Evolutionary conservation across 805 yeast species (phyloP), one percentile per base, ranked within the genome.

Genomic region (Wickerhamiella domercqiae): DNA sequence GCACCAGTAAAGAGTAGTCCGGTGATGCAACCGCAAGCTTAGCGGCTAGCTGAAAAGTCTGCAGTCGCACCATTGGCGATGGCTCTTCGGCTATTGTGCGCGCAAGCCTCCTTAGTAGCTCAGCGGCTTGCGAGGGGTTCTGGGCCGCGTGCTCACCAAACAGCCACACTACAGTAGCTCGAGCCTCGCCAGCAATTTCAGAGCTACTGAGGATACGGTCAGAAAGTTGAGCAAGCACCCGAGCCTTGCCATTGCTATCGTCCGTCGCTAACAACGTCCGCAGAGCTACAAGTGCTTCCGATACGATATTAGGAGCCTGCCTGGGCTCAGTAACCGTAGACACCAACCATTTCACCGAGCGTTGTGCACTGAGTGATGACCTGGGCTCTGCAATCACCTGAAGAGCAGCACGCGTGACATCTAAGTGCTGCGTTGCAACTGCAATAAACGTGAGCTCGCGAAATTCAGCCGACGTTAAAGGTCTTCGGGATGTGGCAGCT

Each of bases 121-220:
- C 95, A 0, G 93, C 86, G 3, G 86, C 76, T 36, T 80, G 57
- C 20, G 57, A 55, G 13, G 66, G 26, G 63, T 64, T 21, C 59
- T 49, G 13, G 53, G 55, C 0, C 76, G 65, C 52, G 75, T 46
- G 77, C 51, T 90, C 96, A 3, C 97, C 95, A 37, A 87, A 68
- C 7, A 87, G 64, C 97, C 97, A 90, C 5, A 87, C 66, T 7
- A 86, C 75, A 34, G 87, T 78, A 1, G 93, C 83, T 46, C 75
- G 71, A 0, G 97, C 47, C 1, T 24, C 17, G 4, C 36, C 32
- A 2, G 38, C 37, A 13, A 43, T 3, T 6, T 21, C 31, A 5
- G 44, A 34, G n/a, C n/a, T 4, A 43, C 36, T 4, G 17, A 14
- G 2, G 36, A 21, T 11, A 45, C 31, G 6, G 31, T 29, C n/a